Base-by-base conservation (phyloP, 352 stramenopile species). In the Phytopythium delawarense region DNA sequence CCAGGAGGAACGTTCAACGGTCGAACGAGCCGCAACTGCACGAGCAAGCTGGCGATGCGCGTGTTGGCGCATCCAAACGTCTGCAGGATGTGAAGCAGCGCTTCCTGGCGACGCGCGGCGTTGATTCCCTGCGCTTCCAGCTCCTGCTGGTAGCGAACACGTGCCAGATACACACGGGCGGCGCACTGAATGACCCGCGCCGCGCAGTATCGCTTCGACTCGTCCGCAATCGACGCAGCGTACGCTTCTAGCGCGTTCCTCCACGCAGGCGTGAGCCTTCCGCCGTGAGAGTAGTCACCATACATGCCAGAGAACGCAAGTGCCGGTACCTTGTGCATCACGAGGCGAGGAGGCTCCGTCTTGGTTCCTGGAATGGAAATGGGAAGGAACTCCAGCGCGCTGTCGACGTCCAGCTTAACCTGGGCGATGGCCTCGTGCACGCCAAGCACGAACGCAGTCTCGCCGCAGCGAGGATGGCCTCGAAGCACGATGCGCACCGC, bases 361-460 rank as follows among this genome's bases (percentile, higher is more conserved):
- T 80, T 85, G 3, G 83, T 88, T 0, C 75, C 75, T 8, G 80
- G 83, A 2, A 90, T 67, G 23, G 75, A 50, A 20, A 92, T 59
- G 18, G 83, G 83, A 49, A 94, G 81, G 63, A 94, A 94, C 62
- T 94, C 85, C n/a, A 92, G 70, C 40, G 76, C 70, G 12, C 79
- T 79, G 39, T 92, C 85, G n/a, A 89, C 57, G 39, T 94, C 85
- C 67, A 94, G 82, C 46, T 94, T 94, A 25, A 92, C 75, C 50
- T 92, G 72, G 37, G 83, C 83, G 13, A 91, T 82, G 0, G 77
- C 63, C 25, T 92, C 81, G 32, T 76, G 67, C 20, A 92, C 64
- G 13, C 68, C 71, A 3, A 94, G 70, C 7, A 94, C 83, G 30
- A 81, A 92, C 1, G 76, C 83, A 1, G 85, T 92, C 65, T 94